These are phyloP conservation scores for Ambrosia artemisiifolia DNA, from an alignment of 129 eudicot species.

Conservation along the genomic window DNA sequence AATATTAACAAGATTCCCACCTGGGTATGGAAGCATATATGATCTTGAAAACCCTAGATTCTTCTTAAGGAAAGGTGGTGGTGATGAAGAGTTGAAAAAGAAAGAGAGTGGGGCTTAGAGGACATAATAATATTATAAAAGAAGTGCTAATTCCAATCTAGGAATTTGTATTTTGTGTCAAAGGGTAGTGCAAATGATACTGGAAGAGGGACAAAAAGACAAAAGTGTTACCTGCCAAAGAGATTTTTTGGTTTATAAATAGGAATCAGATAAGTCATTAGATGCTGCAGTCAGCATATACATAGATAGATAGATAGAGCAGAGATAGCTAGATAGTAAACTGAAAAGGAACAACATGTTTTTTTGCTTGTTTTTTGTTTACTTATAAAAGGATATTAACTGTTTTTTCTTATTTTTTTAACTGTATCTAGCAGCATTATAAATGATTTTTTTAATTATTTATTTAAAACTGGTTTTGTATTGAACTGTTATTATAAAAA, in stretches of 20 bases:
- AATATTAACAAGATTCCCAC: constrained; percentile 33
- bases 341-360: constrained; percentile 7
- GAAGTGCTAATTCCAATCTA: constrained; percentile 36
- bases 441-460: no score
- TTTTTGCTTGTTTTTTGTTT: background rate
- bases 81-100: constrained; percentile 37
- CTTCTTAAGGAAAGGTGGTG: constrained; percentile 22
- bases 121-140: background rate
- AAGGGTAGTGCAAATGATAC: constrained; percentile 12
- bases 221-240: constrained; percentile 35
- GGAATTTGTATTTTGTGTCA: constrained; percentile 20
- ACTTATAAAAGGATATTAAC: no score
- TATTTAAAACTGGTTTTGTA: no score
- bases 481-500: no score
- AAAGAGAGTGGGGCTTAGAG: constrained; percentile 38
- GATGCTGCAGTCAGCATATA: constrained; percentile 35
- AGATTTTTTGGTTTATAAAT: constrained; percentile 33
- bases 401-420: no score
- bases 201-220: constrained; percentile 34
- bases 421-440: no score
- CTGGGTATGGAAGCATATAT: constrained; percentile 32
- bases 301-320: no score
- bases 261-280: constrained; percentile 22
- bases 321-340: background rate
- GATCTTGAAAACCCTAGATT: constrained; percentile 39